Conservation (phyloP, 352 stramenopile species). For the Pythium myriotylum region DNA sequence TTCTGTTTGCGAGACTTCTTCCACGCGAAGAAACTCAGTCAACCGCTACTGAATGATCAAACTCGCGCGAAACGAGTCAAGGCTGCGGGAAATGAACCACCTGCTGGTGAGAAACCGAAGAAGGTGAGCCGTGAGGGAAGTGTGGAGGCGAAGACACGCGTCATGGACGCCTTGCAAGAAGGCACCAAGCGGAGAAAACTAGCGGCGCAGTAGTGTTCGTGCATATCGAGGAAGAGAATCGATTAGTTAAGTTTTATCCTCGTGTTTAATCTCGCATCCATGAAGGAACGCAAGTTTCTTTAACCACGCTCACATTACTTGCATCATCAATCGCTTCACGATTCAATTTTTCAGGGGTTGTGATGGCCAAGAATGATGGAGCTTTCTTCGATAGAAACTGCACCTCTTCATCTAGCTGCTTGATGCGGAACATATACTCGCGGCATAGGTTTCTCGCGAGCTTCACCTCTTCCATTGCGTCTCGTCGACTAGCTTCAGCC, state of each 20-base stretch:
- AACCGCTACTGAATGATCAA: slow-evolving; percentile 78
- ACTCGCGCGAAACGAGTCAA: slow-evolving; percentile 57
- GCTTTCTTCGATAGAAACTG: slow-evolving; percentile 55
- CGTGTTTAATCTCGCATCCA: slow-evolving; percentile 28
- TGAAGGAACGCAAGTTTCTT: slow-evolving; percentile 2
- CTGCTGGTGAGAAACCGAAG: slow-evolving; percentile 20
- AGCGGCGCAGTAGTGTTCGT: background rate
- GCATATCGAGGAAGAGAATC: background rate
- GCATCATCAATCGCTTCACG: background rate
- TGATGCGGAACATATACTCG: slow-evolving; percentile 62
- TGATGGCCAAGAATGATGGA: no score
- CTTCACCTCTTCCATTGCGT: slow-evolving; percentile 49
- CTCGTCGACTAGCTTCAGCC: slow-evolving; percentile 41
- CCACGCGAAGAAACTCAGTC: slow-evolving; percentile 66
- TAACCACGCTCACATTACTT: background rate
- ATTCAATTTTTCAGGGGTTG: no score
- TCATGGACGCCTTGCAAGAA: slow-evolving; percentile 42
- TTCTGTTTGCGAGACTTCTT: slow-evolving; percentile 81
- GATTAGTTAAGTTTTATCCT: background rate
- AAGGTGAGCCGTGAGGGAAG: slow-evolving; percentile 32
- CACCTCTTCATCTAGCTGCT: slow-evolving; percentile 73
- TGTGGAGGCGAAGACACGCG: slow-evolving; percentile 39
- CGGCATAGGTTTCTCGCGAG: slow-evolving; percentile 50
- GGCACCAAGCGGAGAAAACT: slow-evolving; percentile 23
- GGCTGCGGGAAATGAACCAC: slow-evolving; percentile 28